These are phyloP conservation scores for Elymus sibiricus DNA, from an alignment of 176 grass and related monocot genomes.

Conservation along the genomic window DNA sequence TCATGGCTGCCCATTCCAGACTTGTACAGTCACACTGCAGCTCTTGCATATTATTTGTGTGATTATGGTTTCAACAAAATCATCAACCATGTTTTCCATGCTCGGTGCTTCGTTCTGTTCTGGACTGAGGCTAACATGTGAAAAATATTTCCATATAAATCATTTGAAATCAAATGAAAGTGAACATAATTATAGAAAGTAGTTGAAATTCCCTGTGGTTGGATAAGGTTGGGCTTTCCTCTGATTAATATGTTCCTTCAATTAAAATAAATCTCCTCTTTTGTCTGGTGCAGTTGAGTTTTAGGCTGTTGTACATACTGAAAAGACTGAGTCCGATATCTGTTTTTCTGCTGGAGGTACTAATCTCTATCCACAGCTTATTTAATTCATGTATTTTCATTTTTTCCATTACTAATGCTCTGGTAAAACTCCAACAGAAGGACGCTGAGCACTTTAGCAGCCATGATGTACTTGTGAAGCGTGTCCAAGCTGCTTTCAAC, in stretches of 20 bases:
- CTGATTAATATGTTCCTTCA: constrained; percentile 13
- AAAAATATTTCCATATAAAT: neutral
- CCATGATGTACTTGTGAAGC: constrained; percentile 81
- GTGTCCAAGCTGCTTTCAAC: constrained; percentile 63
- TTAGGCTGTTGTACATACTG: constrained; percentile 83
- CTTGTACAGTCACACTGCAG: neutral
- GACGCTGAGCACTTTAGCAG: constrained; percentile 75
- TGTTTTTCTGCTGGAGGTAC: constrained; percentile 77
- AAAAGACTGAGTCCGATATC: constrained; percentile 78
- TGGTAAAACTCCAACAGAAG: constrained; percentile 65
- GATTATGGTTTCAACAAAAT: constrained; percentile 19
- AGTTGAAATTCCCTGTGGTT: neutral
- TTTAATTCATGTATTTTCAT: constrained; percentile 2
- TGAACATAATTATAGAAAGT: constrained; percentile 1
- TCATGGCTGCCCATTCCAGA: neutral
- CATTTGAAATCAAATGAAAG: neutral
- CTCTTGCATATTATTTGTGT: neutral
- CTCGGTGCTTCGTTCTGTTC: neutral
- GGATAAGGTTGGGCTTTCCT: constrained; percentile 2
- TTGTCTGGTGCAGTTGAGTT: constrained; percentile 70
- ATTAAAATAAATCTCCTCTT: constrained; percentile 12
- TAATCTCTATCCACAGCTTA: constrained; percentile 21
- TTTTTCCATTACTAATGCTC: constrained; percentile 22
- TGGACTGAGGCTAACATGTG: constrained; percentile 6
- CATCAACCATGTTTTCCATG: neutral